These are phyloP conservation scores for Aspergillus cristatus DNA, from an alignment of 495 filamentous ascomycete genomes.

Conservation along the genomic window DNA sequence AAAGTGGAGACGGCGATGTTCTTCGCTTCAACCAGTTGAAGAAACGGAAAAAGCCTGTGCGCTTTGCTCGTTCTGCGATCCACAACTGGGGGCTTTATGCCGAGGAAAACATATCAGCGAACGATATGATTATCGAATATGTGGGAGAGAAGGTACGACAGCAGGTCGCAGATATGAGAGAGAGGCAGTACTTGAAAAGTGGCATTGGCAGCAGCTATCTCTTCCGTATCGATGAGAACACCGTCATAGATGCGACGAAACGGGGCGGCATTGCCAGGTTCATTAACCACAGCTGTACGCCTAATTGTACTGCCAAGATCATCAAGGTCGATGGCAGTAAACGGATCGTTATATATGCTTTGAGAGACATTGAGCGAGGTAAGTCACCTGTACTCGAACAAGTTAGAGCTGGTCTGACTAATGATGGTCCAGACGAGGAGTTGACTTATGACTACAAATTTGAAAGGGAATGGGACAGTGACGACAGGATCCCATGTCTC, in stretches of 20 bases:
- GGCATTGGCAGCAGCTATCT: constrained; percentile 96
- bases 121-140: constrained; percentile 99
- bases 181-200: constrained; percentile 85
- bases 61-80: constrained; percentile 94
- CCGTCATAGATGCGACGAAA: constrained; percentile 96
- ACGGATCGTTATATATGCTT: constrained; percentile 95
- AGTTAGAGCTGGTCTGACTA: constrained; percentile 22
- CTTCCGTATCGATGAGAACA: constrained; percentile 96
- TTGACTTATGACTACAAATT: constrained; percentile 99
- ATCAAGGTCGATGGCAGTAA: constrained; percentile 99
- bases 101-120: constrained; percentile 91
- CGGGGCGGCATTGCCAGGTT: constrained; percentile 95
- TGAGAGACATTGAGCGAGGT: constrained; percentile 91
- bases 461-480: constrained; percentile 88
- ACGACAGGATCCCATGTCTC: constrained; percentile 93
- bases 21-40: constrained; percentile 98
- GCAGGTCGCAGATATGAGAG: constrained; percentile 89
- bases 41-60: constrained; percentile 98
- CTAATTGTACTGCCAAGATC: constrained; percentile 98
- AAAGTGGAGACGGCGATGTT: constrained; percentile 68
- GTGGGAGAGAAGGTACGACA: constrained; percentile 96
- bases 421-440: constrained; percentile 72
- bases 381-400: constrained; percentile 30
- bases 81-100: constrained; percentile 98
- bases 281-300: constrained; percentile 98